Percentiles rank a stretch among this genome's conserved stretches.
These are phyloP conservation scores for Hemisphaericaspora xylanilytica DNA, from an alignment of 1,139 yeast genomes.

Conservation along the genomic window DNA sequence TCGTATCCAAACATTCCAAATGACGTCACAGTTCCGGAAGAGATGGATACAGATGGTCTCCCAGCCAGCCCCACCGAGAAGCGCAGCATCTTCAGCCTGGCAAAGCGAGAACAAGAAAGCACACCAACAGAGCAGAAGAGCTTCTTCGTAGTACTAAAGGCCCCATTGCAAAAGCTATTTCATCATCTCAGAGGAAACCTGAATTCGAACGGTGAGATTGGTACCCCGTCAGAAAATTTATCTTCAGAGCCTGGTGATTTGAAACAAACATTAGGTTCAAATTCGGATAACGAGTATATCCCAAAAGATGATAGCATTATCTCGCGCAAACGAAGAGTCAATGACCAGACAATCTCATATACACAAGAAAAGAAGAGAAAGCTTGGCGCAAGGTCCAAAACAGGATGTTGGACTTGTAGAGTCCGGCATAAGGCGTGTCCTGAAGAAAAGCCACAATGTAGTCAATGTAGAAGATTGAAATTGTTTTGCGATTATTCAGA, in stretches of 20 bases:
- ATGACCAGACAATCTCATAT: no score
- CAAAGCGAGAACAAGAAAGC: background rate
- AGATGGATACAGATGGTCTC: no score
- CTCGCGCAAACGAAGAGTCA: no score
- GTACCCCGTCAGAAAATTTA: background rate
- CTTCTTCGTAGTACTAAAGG: background rate
- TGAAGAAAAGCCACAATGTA: constrained; percentile 57
- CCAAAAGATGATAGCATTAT: constrained; percentile 1
- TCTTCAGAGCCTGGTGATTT: background rate
- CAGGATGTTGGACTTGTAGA: constrained; percentile 71
- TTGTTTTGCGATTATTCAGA: constrained; percentile 53
- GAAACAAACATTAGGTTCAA: background rate
- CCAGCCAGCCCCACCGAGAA: background rate
- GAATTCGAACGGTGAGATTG: background rate
- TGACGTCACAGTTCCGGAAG: no score
- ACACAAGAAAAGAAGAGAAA: constrained; percentile 14
- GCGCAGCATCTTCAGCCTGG: background rate
- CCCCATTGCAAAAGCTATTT: background rate
- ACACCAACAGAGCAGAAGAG: background rate
- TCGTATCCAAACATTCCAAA: background rate
- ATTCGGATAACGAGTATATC: constrained; percentile 4
- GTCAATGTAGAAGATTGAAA: constrained; percentile 51
- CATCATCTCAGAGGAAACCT: background rate
- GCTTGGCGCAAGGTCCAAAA: constrained; percentile 44
- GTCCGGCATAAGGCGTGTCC: constrained; percentile 64